A percentile compares a stretch with the other conserved stretches of the same genome.
phyloP scores from a whole-genome alignment of 73 alveolate genomes.

The Tetrahymena elliotti region DNA sequence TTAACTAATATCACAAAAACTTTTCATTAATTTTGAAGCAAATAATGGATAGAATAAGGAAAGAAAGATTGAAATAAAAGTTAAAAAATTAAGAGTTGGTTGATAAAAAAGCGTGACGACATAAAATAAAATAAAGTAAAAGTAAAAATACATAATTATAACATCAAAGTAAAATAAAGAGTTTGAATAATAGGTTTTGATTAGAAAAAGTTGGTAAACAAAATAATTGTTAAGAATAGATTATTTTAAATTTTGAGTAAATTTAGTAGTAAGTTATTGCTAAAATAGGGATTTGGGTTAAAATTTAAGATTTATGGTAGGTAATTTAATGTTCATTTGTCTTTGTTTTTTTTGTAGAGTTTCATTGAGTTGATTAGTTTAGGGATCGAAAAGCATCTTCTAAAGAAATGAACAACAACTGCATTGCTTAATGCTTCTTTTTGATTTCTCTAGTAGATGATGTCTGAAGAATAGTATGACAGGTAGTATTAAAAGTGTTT shows the following conservation, averaged over 20 bases:
- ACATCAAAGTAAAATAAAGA: no score
- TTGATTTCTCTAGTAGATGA: neutral
- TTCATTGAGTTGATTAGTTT: neutral
- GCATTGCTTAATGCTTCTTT: neutral
- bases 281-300: neutral
- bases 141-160: neutral
- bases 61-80: no score
- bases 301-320: neutral
- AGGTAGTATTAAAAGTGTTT: neutral
- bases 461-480: neutral
- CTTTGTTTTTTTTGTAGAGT: neutral
- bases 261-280: neutral
- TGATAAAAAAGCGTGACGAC: no score
- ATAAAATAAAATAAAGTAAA: no score
- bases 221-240: no score
- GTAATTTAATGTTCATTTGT: neutral
- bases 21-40: no score
- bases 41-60: no score
- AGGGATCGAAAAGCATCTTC: neutral
- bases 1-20: no score
- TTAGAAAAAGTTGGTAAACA: neutral
- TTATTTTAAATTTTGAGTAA: neutral
- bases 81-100: neutral
- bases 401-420: neutral
- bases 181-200: neutral